A percentile compares a stretch with the other conserved stretches of the same genome.
Conservation (phyloP, 2,329 filamentous ascomycete species). For the Alternaria infectoria region DNA sequence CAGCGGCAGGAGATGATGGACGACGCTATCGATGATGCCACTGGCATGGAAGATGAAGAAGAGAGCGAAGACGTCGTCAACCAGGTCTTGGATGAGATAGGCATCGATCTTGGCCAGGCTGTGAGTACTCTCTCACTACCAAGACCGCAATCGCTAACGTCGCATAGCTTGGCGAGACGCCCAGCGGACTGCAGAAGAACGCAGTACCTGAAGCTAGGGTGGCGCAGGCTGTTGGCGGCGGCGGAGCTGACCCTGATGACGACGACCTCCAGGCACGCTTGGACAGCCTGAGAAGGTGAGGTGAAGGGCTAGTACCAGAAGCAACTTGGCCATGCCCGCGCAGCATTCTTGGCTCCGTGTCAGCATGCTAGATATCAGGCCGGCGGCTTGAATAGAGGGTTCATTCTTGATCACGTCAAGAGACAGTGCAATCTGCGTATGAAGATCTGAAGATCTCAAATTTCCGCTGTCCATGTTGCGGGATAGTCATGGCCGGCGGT, state of each 20-base stretch:
- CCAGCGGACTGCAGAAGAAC: slow-evolving; percentile 78
- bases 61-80: slow-evolving; percentile 97
- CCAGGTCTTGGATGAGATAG: slow-evolving; percentile 95
- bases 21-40: slow-evolving; percentile 96
- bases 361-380: not conserved
- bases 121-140: slow-evolving; percentile 60
- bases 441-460: not conserved
- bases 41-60: slow-evolving; percentile 87
- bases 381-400: not conserved
- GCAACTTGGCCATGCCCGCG: not conserved
- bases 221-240: slow-evolving; percentile 80
- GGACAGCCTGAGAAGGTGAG: slow-evolving; percentile 75
- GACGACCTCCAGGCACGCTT: slow-evolving; percentile 93
- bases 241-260: slow-evolving; percentile 77
- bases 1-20: slow-evolving; percentile 99
- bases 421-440: not conserved
- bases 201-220: slow-evolving; percentile 76
- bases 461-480: not conserved
- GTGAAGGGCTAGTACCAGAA: not conserved
- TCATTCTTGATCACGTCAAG: not conserved
- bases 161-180: slow-evolving; percentile 84
- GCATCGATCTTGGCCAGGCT: slow-evolving; percentile 86
- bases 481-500: not conserved
- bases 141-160: slow-evolving; percentile 16
- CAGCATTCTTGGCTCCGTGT: not conserved